Percentiles rank a stretch among this genome's conserved stretches.
phyloP scores from a whole-genome alignment of 192 early-diverging fungal genomes.

The Entomortierella beljakovae region DNA sequence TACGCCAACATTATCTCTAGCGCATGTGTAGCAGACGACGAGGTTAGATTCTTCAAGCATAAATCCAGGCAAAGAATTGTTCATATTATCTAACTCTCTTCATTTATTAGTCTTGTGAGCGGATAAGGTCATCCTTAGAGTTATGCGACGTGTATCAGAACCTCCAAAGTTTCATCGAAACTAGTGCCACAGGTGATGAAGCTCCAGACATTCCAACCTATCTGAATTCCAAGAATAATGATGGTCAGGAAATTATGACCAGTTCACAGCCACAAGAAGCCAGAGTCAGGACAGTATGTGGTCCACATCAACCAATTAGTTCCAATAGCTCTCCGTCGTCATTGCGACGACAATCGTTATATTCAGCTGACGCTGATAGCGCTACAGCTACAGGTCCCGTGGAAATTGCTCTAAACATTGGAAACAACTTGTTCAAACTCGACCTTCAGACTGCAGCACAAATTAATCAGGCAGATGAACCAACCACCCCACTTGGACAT shows the following conservation, averaged over 20 bases:
- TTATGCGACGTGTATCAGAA: conserved; percentile 71
- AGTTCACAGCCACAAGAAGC: conserved; percentile 20
- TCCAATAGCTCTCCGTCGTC: conserved; percentile 1
- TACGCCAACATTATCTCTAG: conserved; percentile 82
- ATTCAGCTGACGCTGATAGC: conserved; percentile 11
- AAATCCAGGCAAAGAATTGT: too few relatives aligned
- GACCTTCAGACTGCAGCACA: conserved; percentile 26
- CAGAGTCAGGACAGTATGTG: conserved; percentile 41
- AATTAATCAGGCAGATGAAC: conserved; percentile 22
- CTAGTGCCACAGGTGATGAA: conserved; percentile 71
- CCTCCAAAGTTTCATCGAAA: conserved; percentile 71
- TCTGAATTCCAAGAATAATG: conserved; percentile 2
- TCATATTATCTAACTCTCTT: too few relatives aligned
- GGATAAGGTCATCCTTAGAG: conserved; percentile 75
- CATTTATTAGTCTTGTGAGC: conserved; percentile 69
- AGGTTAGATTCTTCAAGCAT: conserved; percentile 57
- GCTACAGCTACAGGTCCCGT: background rate
- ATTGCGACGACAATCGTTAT: conserved; percentile 15
- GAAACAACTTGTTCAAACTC: conserved; percentile 37
- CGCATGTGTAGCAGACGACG: conserved; percentile 76
- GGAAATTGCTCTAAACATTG: conserved; percentile 32
- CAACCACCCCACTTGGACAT: background rate
- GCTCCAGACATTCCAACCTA: conserved; percentile 54
- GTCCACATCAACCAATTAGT: conserved; percentile 31
- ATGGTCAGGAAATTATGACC: background rate